Percentiles rank a stretch among this genome's conserved stretches.
These are phyloP conservation scores for Nicotiana obtusifolia DNA, from an alignment of 257 asterid genomes.

Conservation along the genomic window DNA sequence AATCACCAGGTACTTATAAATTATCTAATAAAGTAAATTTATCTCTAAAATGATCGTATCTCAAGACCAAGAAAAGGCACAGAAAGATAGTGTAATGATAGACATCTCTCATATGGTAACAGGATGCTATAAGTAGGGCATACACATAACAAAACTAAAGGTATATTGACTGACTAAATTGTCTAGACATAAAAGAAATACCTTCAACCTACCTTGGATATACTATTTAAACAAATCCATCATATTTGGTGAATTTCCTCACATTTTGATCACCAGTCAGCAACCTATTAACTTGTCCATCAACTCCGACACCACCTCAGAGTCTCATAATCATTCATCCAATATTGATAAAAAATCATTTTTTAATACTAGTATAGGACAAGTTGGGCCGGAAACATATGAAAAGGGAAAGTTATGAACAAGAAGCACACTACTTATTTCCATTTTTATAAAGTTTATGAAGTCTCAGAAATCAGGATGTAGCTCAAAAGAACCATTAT, in stretches of 20 bases:
- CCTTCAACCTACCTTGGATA: neutral
- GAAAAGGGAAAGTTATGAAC: conserved; percentile 11
- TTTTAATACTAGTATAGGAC: neutral
- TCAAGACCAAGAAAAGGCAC: neutral
- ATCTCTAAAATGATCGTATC: neutral
- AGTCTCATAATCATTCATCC: neutral
- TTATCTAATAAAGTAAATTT: neutral
- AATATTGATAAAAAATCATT: conserved; percentile 6
- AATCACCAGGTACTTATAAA: neutral
- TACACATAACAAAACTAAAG: neutral
- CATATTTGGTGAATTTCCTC: conserved; percentile 1
- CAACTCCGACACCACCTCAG: neutral
- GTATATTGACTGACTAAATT: neutral
- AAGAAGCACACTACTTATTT: conserved; percentile 25
- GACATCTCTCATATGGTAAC: neutral
- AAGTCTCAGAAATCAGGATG: conserved; percentile 16
- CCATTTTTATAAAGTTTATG: conserved; percentile 25
- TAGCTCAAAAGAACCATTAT: conserved; percentile 25
- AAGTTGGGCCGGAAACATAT: conserved; percentile 9
- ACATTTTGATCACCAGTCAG: neutral
- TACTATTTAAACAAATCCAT: neutral
- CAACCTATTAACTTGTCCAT: neutral
- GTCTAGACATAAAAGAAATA: neutral
- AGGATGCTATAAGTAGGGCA: neutral
- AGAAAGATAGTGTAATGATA: neutral